phyloP scores from a whole-genome alignment of 176 grass and related monocot genomes.

The Avena eriantha region DNA sequence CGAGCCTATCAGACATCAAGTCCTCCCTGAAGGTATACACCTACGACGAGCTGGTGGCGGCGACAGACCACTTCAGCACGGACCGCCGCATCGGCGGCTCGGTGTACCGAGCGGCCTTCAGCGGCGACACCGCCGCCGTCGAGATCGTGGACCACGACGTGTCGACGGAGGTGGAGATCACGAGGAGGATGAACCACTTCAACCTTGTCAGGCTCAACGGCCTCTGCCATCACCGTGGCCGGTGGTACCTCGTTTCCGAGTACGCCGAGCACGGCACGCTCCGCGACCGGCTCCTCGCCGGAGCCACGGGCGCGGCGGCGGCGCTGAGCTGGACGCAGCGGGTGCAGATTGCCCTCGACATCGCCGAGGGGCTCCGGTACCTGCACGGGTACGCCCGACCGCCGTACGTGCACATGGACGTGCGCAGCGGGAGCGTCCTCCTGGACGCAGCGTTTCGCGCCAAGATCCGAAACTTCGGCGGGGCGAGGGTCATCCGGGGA shows the following conservation, averaged over 20 bases:
- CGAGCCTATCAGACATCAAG: conserved; percentile 60
- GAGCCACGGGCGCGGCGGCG: not conserved
- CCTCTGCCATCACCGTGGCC: conserved; percentile 57
- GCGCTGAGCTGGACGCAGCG: conserved; percentile 64
- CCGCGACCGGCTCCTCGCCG: conserved; percentile 47
- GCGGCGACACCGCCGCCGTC: conserved; percentile 51
- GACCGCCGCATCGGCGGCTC: conserved; percentile 46
- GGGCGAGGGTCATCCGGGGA: conserved; percentile 45
- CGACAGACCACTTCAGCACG: conserved; percentile 61
- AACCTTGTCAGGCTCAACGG: conserved; percentile 69
- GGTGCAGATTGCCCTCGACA: conserved; percentile 60
- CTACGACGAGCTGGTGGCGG: conserved; percentile 51
- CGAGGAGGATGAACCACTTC: conserved; percentile 70
- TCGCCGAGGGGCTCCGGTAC: conserved; percentile 73
- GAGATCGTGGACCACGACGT: conserved; percentile 55
- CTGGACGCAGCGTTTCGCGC: conserved; percentile 59
- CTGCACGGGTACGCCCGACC: conserved; percentile 69
- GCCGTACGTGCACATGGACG: conserved; percentile 80
- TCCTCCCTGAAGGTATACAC: conserved; percentile 64
- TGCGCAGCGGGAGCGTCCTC: conserved; percentile 59
- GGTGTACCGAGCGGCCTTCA: conserved; percentile 61
- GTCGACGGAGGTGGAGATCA: conserved; percentile 53
- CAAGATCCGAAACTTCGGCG: conserved; percentile 68
- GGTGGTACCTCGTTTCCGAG: conserved; percentile 77
- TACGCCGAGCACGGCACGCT: conserved; percentile 63